Evolutionary conservation across 768 basidiomycete species (phyloP), one percentile per base, ranked within the genome.

Genomic region (Termitomyces sp.): DNA sequence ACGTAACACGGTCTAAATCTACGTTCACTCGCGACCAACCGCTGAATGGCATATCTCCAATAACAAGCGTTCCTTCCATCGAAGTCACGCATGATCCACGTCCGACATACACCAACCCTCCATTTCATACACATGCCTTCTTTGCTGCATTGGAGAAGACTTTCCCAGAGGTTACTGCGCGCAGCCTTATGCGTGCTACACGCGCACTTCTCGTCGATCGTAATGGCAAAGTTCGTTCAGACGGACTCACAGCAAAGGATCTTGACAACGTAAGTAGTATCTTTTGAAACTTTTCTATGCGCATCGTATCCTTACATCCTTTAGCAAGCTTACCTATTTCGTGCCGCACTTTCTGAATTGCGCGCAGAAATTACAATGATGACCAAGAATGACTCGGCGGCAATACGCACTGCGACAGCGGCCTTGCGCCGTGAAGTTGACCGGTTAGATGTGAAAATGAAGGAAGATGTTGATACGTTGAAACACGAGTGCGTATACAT

Each of bases 281-380:
- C 23, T 47, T 15, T 25, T 56, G 11, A 29, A 50, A 23, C 47
- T 32, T 42, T 33, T 22, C 40, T 10, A 44, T 33, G 15, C 25
- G 36, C 56, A 29, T 41, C 22, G 39, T 41, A 38, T 54, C 22
- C 50, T 40, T 31, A 39, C 15, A 18, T 41, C 27, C 7, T 36
- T 59, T 63, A 97, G 93, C 91, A 95, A 86, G 94, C 94, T 16
- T 98, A 98, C 68, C 76, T 98, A 31, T 97, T 97, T 70, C 85
- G 88, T 43, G 97, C 97, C 18, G 97, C 96, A 0, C 70, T 98
- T 35, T 91, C 91, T 2, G 94, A 98, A 67, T 75, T 96, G 44
- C 81, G 92, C 18, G 88, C 90, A 4, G 95, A 97, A 66, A 81
- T 92, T 27, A 86, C 88, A 4, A 82, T 92, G 63, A 83, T 81